Base-by-base conservation (phyloP, 208 protist genomes). In the Crithidia mellificae region DNA sequence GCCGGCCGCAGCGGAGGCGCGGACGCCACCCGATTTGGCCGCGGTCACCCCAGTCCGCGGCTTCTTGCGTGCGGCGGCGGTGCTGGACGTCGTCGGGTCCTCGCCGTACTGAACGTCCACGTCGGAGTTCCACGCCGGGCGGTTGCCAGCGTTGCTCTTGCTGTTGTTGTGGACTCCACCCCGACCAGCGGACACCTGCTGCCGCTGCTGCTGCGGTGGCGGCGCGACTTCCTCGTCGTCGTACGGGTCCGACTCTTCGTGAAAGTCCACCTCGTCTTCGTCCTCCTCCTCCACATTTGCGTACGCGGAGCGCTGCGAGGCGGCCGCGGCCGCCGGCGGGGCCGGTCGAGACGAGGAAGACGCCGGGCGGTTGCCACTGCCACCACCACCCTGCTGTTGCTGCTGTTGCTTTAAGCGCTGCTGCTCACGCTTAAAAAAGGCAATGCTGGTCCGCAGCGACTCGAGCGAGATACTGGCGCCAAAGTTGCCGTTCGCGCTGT, bases 371-470 rank as follows among this genome's bases (percentile, higher is more conserved):
- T n/a, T n/a, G n/a, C 54, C 58, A 8, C 39, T 50, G n/a, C n/a
- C 34, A 53, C 30, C 68, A 29, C 38, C 58, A 12, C 47, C 58
- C 32, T 64, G 53, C 30, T 72, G 44, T 54, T 62, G 3, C 46
- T 66, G 57, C 24, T 78, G 73, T 29, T 72, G 59, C 24, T 70
- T 71, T 38, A 81, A 49, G 12, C 63, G 72, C 43, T 83, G 77
- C 58, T 93, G 87, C 51, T 89, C 57, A 15, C 71, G 57, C 69
- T 91, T 89, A 61, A 90, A 91, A 34, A 83, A 78, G 8, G 88
- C 88, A 72, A 93, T 93, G 62, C 84, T 91, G 27, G 78, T 83
- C 6, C 88, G 79, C 8, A 93, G 72, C 6, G 84, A 87, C 32
- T 85, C 83, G 22, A 93, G 25, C 1, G 88, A 90, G 32, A 91